Percentiles rank a stretch among this genome's conserved stretches.
phyloP scores from a whole-genome alignment of 768 basidiomycete species.

The Lentinus brumalis region DNA sequence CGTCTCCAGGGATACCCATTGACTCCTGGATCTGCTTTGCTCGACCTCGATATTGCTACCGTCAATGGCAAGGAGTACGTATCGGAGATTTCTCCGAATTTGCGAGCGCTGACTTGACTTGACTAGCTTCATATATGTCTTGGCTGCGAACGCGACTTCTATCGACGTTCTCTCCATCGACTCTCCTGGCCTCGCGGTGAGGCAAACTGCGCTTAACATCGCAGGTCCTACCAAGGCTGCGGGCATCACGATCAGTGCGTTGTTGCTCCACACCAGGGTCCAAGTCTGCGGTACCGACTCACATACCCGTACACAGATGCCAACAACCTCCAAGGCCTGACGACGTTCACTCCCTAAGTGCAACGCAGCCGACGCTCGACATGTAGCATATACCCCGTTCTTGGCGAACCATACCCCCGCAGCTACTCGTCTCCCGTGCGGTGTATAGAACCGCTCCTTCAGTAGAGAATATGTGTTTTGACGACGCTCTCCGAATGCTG shows the following conservation, averaged over 20 bases:
- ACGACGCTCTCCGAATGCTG: too few relatives aligned
- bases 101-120: not conserved
- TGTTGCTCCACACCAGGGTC: not conserved
- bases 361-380: not conserved
- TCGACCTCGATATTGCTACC: conserved; percentile 34
- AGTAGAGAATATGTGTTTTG: too few relatives aligned
- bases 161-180: conserved; percentile 43
- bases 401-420: not conserved
- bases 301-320: conserved; percentile 22
- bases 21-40: conserved; percentile 22
- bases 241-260: conserved; percentile 39
- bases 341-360: conserved; percentile 28
- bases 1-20: conserved; percentile 31
- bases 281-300: too few relatives aligned
- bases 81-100: not conserved
- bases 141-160: conserved; percentile 40
- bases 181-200: conserved; percentile 37
- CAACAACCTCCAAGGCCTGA: conserved; percentile 41
- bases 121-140: conserved; percentile 43
- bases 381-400: not conserved
- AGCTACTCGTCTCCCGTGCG: not conserved
- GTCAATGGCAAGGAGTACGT: conserved; percentile 34
- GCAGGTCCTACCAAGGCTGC: conserved; percentile 34
- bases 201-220: conserved; percentile 36
- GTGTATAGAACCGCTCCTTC: too few relatives aligned